Evolutionary conservation across 192 early-diverging fungal genomes (phyloP).

Genomic region (Gamsiella multidivaricata): DNA sequence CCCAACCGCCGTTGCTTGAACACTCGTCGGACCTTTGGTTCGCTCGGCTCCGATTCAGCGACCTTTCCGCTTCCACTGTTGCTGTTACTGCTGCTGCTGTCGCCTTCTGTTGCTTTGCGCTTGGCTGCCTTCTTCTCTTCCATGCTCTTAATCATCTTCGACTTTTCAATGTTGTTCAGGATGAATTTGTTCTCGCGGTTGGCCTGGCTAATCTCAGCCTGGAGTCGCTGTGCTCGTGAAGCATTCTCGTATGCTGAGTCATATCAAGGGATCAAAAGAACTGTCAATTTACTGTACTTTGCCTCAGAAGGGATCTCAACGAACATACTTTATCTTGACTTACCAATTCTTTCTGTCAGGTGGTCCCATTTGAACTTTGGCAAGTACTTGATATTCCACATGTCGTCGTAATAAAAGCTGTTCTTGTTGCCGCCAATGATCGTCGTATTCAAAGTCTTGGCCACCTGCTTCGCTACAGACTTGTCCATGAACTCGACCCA

Average conservation of each 20-base stretch:
- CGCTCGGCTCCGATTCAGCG: neutral
- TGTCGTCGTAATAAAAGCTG: conserved; percentile 88
- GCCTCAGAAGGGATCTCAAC: too few relatives aligned
- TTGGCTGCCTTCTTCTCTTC: conserved; percentile 72
- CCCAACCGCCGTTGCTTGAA: conserved; percentile 77
- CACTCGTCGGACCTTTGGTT: conserved; percentile 55
- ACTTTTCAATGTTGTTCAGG: conserved; percentile 85
- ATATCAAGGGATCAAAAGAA: neutral
- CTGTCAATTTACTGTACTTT: too few relatives aligned
- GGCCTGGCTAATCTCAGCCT: conserved; percentile 85
- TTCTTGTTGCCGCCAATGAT: conserved; percentile 89
- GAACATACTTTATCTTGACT: conserved; percentile 5
- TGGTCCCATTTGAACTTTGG: conserved; percentile 97
- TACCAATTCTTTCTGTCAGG: conserved; percentile 92
- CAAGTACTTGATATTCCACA: conserved; percentile 98
- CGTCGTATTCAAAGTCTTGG: conserved; percentile 81
- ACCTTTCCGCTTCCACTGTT: neutral
- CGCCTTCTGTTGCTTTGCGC: conserved; percentile 53
- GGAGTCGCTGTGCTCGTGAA: conserved; percentile 82
- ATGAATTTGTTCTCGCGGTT: conserved; percentile 90
- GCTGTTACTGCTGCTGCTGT: too few relatives aligned
- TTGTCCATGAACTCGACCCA: conserved; percentile 99
- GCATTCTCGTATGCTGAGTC: conserved; percentile 73
- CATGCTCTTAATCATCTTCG: conserved; percentile 88
- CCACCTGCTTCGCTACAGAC: conserved; percentile 83